Percentiles rank a stretch among this genome's conserved stretches.
phyloP scores from a whole-genome alignment of 2,329 filamentous ascomycete species.

The Remersonia thermophila region DNA sequence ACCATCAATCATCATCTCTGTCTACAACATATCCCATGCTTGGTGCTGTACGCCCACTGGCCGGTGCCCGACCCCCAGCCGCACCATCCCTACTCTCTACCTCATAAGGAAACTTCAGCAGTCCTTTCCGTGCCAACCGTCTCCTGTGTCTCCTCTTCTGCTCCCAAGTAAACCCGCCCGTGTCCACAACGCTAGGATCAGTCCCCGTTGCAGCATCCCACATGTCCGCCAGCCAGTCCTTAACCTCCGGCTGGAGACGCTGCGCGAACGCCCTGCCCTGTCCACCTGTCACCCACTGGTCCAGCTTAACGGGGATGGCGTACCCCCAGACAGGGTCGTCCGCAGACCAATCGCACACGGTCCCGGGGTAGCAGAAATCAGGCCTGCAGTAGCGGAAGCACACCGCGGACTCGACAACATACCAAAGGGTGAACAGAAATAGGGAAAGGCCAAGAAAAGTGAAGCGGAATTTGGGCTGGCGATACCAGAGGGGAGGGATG shows the following conservation, averaged over 20 bases:
- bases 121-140: slow-evolving; percentile 36
- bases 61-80: neutral
- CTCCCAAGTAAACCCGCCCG: slow-evolving; percentile 32
- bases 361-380: slow-evolving; percentile 31
- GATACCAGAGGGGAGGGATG: slow-evolving; percentile 37
- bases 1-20: no score
- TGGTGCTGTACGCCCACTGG: no score
- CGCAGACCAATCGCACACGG: slow-evolving; percentile 42
- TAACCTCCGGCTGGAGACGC: slow-evolving; percentile 30
- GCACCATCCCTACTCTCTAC: neutral
- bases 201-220: slow-evolving; percentile 33
- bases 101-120: slow-evolving; percentile 17
- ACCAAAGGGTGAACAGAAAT: slow-evolving; percentile 39
- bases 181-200: slow-evolving; percentile 32
- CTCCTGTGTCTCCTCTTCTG: slow-evolving; percentile 36
- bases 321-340: slow-evolving; percentile 49
- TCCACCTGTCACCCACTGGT: slow-evolving; percentile 47
- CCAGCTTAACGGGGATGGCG: slow-evolving; percentile 48
- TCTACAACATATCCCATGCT: no score
- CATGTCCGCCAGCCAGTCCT: slow-evolving; percentile 36
- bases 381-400: slow-evolving; percentile 44
- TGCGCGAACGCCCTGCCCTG: slow-evolving; percentile 29
- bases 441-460: slow-evolving; percentile 36
- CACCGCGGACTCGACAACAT: slow-evolving; percentile 38
- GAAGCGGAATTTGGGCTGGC: slow-evolving; percentile 31